Base-by-base conservation (phyloP, 108 stramenopile species). In the Nitzschia sp. region DNA sequence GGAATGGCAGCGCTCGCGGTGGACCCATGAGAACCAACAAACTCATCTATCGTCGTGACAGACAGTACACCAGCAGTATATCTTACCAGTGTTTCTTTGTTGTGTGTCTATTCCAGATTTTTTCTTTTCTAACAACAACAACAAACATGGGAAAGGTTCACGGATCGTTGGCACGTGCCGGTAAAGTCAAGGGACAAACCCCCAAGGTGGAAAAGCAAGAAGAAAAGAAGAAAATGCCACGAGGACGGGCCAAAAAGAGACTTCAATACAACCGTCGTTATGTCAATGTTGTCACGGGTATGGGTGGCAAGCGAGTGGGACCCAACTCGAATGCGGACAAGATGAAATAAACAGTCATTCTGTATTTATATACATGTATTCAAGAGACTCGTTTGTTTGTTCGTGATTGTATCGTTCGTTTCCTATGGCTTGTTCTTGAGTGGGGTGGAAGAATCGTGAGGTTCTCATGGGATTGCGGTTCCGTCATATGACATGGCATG, bases 81-180 rank as follows among this genome's bases (percentile, higher is more conserved):
- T n/a, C n/a, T n/a, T n/a, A n/a, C n/a, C 38, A 42, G 6, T 42
- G 9, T 42, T 42, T 42, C 38, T 42, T 13, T 42, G 38, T 42
- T 42, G 38, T 13, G 13, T 42, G 6, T 13, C 13, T 42, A 6
- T 42, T 42, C 13, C 38, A 42, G 38, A 13, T 42, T 42, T 42
- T 42, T 42, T 42, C 9, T 13, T 42, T n/a, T n/a, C n/a, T n/a
- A n/a, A n/a, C n/a, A n/a, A n/a, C n/a, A n/a, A 42, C 38, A 9
- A 42, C 13, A 42, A 90, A 56, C 25, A 95, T 95, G 94, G 98
- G 98, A 82, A 99, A 99, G 83, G 99, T 99, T 70, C 99, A 99
- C 96, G 99, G 99, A 85, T 99, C 99, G 51, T 91, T 99, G 59
- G 99, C 99, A 64, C 99, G 99, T 88, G 99, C 99, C 77, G 99